Conservation (phyloP, 805 yeast species). For the Yarrowia sp. region DNA sequence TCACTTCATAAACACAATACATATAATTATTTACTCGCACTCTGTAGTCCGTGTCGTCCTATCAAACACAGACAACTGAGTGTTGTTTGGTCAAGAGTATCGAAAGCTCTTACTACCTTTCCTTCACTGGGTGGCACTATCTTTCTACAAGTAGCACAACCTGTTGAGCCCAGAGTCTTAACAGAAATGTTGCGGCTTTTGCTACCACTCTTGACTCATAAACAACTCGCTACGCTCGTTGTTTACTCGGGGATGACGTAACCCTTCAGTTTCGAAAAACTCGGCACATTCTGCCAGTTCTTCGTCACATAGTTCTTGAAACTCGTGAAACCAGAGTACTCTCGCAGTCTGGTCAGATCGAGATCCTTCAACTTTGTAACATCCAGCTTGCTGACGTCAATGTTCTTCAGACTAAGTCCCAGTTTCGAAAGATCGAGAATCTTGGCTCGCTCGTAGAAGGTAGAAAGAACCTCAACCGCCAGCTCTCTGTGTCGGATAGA, state of each 20-base stretch:
- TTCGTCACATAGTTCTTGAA: conserved; percentile 21
- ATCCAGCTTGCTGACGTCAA: conserved; percentile 10
- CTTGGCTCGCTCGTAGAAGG: conserved; percentile 24
- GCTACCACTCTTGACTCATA: too few species aligned
- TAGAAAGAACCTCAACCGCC: conserved; percentile 15
- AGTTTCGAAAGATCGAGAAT: conserved; percentile 23
- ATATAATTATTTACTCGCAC: too few species aligned
- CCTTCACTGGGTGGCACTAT: too few species aligned
- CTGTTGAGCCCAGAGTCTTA: too few species aligned
- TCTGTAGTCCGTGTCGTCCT: too few species aligned
- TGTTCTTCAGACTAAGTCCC: conserved; percentile 7
- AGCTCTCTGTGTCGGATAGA: conserved; percentile 23
- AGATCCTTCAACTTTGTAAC: conserved; percentile 21
- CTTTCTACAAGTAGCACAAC: too few species aligned
- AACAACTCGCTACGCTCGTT: not conserved
- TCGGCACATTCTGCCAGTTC: conserved; percentile 35
- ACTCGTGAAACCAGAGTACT: conserved; percentile 20
- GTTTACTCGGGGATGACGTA: conserved; percentile 18
- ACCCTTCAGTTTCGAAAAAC: conserved; percentile 28
- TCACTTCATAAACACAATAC: too few species aligned
- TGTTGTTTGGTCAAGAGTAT: too few species aligned
- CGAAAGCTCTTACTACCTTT: too few species aligned
- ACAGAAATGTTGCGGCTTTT: too few species aligned
- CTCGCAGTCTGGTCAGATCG: conserved; percentile 16
- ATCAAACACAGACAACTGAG: too few species aligned